Conservation (phyloP, 2,329 filamentous ascomycete genomes). For the Beauveria brongniartii region DNA sequence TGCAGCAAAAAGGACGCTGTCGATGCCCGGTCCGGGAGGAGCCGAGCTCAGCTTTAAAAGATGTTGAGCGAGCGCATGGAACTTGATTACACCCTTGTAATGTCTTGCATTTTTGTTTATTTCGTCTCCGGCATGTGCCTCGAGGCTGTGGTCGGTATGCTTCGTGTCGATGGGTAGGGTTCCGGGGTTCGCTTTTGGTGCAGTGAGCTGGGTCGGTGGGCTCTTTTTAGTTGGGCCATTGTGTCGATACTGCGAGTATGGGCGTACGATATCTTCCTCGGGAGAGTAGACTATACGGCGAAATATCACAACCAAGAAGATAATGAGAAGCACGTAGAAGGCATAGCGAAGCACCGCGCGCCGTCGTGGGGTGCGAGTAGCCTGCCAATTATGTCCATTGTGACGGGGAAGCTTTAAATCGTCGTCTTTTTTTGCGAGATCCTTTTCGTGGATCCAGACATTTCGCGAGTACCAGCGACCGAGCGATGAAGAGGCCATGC, state of each 20-base stretch:
- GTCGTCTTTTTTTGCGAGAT: conserved; percentile 53
- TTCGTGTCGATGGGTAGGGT: background rate
- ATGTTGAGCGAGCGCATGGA: conserved; percentile 54
- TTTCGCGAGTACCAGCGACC: conserved; percentile 22
- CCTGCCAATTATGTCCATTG: conserved; percentile 30
- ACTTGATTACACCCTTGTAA: conserved; percentile 65
- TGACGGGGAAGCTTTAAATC: conserved; percentile 30
- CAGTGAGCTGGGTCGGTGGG: conserved; percentile 6
- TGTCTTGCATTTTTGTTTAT: conserved; percentile 40
- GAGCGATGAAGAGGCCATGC: conserved; percentile 4
- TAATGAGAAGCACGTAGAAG: conserved; percentile 36
- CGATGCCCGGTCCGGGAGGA: conserved; percentile 46
- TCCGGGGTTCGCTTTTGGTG: background rate
- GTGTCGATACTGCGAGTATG: conserved; percentile 2
- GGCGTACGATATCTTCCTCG: conserved; percentile 8
- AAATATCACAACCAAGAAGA: conserved; percentile 55
- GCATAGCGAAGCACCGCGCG: conserved; percentile 46
- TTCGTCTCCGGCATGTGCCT: conserved; percentile 25
- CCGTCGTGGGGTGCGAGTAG: conserved; percentile 37
- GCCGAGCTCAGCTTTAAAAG: conserved; percentile 27
- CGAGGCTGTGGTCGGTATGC: conserved; percentile 8
- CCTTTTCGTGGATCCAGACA: conserved; percentile 44
- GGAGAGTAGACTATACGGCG: background rate
- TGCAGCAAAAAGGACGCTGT: conserved; percentile 71
- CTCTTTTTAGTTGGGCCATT: background rate